Evolutionary conservation across 1,139 yeast species (phyloP), one percentile per base, ranked within the genome.

Genomic region (Geotrichum reessii): DNA sequence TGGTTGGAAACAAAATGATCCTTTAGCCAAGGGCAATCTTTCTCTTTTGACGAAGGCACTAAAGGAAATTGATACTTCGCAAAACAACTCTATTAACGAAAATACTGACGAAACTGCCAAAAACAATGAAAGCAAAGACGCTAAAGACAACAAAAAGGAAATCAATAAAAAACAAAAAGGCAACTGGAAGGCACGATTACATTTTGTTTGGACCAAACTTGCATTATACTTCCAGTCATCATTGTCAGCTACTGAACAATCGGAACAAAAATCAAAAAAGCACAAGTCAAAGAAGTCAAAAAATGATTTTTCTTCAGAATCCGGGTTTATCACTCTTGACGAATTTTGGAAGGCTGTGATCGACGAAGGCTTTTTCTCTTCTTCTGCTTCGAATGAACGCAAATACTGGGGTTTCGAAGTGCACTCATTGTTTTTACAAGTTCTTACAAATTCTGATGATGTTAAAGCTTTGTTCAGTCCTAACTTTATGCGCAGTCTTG

Each of bases 401-500:
- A 93, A 92, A 69, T 88, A 80, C 71, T 82, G 90, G 82, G 99
- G 98, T 0, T 83, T 92, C 66, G 87, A 87, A 65, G 79, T 92
- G 5, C 83, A 92, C 64, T 76, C 73, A 46, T 76, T 80, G 55
- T 70, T 86, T 58, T 56, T 71, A 11, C 62, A 73, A 0, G 63
- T 75, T 2, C 69, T 78, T 0, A 44, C 46, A 9, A 31, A 53
- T 12, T 56, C 57, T 6, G 68, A 71, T 1, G 71, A 73, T 28
- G 70, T 85, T 0, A 65, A 72, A 1, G 60, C 67, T 27, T 67
- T 90, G 1, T 81, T 92, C 68, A 81, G 91, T 2, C 83, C 83
- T 25, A 90, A 92, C 70, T 76, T 92, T 42, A 71, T 87, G 75
- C 79, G 96, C 67, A 81, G 89, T 21, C 73, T 92, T 54, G 84